Base-by-base conservation (phyloP, 2,329 filamentous ascomycete species). In the Thermoascus crustaceus region DNA sequence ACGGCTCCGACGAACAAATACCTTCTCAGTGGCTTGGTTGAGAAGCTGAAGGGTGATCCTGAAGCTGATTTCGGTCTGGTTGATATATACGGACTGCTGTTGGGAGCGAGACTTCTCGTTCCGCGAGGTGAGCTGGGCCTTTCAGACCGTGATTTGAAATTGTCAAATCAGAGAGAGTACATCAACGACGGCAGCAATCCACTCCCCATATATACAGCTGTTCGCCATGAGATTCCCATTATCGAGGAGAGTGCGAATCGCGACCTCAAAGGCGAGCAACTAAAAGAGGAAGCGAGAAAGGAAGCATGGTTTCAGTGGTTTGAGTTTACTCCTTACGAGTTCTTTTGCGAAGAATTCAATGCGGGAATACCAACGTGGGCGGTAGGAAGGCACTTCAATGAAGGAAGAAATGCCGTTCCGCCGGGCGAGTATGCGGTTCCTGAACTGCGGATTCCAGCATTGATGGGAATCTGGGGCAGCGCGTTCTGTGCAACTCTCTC, bases 291-390 rank as follows among this genome's bases (percentile, higher is more conserved):
- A 39, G 68, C 72, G 3, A 63, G 61, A 36, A 63, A 72, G 40
- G 82, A 93, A 52, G 73, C 86, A 2, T 96, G 88, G 85, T 98
- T 96, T 50, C 89, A 98, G 51, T 96, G 91, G 89, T 95, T 91
- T 48, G 91, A 98, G 53, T 82, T 89, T 50, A 93, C 86, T 0
- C 89, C 89, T 0, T 95, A 93, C 53, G 89, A 96, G 57, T 82
- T 95, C 55, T 95, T 91, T 60, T 94, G 87, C 48, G 89, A 96
- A 59, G 89, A 95, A 53, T 80, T 94, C 33, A 74, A 75, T 16
- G 87, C 89, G 2, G 89, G 91, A 3, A 95, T 98, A 41, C 91
- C 91, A 0, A 94, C 85, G 0, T 98, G 89, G 87, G 85, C 87
- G 5, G 68, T 96, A 40, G 91, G 91, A 3, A 76, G 91, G 30